Base-by-base conservation (phyloP, 73 alveolate species). In the Stentor coeruleus region DNA sequence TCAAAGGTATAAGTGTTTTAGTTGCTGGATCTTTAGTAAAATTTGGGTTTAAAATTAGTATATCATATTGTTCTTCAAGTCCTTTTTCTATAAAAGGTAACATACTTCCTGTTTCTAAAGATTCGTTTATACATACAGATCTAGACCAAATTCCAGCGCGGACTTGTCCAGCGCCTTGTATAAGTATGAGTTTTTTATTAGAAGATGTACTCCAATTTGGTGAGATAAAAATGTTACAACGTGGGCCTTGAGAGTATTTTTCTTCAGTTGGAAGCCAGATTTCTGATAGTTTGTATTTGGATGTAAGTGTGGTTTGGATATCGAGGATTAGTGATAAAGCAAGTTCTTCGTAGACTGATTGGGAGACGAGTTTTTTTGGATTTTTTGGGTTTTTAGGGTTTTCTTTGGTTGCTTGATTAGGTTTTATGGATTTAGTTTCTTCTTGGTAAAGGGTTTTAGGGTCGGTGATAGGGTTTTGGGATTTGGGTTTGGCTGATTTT, bases 111-210 rank as follows among this genome's bases (percentile, higher is more conserved):
- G 80, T 28, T 15, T 82, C 39, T 30, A 84, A 31, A 3, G 60
- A 38, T 20, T 84, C 77, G 38, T 84, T 82, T 26, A 84, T 40
- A 39, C 90, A 84, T 3, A 80, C 90, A n/a, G 88, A 76, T 84
- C 90, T 74, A 30, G 88, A 76, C 90, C 90, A 84, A 49, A 84
- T 41, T 31, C 90, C 80, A 14, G 80, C 55, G 11, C 41, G 6
- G 28, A 60, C 80, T 28, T 60, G 20, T 60, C 80, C 80, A 6
- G 41, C 41, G 20, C 80, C 80, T 60, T 60, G 41, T 14, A 60
- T 60, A 28, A 60, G 80, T 14, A 60, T 15, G 11, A 60, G 66
- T n/a, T n/a, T n/a, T 11, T 11, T 6, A 11, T 6, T 20, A 11
- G 66, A 49, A 49, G 66, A 20, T 6, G 6, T 49, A 11, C 28